phyloP scores from a whole-genome alignment of 2,329 filamentous ascomycete species.

The Dichotomopilus funicola region DNA sequence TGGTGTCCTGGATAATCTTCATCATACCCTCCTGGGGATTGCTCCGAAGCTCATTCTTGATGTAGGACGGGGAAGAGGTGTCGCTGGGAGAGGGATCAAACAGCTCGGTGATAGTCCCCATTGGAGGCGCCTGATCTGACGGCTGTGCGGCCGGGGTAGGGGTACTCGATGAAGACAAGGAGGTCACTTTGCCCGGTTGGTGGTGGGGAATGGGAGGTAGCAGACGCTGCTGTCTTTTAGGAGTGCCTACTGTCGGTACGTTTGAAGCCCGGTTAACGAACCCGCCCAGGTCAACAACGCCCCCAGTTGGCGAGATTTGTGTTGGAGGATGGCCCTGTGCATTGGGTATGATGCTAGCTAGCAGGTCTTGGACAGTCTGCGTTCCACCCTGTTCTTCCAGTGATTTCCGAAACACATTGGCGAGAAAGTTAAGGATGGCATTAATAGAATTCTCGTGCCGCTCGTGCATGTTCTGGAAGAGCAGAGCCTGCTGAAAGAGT shows the following conservation, averaged over 20 bases:
- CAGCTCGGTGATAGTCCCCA: slow-evolving; percentile 55
- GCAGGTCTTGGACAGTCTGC: slow-evolving; percentile 77
- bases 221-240: slow-evolving; percentile 48
- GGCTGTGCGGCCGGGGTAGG: slow-evolving; percentile 27
- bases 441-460: slow-evolving; percentile 99
- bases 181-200: slow-evolving; percentile 25
- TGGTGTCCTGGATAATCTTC: slow-evolving; percentile 59
- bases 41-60: slow-evolving; percentile 51
- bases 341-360: slow-evolving; percentile 65
- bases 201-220: slow-evolving; percentile 47
- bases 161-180: slow-evolving; percentile 26
- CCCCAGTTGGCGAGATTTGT: slow-evolving; percentile 48
- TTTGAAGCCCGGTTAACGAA: slow-evolving; percentile 43
- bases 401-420: slow-evolving; percentile 92
- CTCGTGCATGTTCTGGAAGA: slow-evolving; percentile 86
- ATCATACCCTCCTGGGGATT: slow-evolving; percentile 57
- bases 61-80: slow-evolving; percentile 39
- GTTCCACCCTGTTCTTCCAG: slow-evolving; percentile 73
- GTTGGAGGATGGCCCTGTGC: slow-evolving; percentile 25
- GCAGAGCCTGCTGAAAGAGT: slow-evolving; percentile 77
- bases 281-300: slow-evolving; percentile 56
- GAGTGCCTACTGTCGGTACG: slow-evolving; percentile 34
- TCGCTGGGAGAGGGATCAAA: slow-evolving; percentile 46
- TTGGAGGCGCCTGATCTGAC: slow-evolving; percentile 36
- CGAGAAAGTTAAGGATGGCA: slow-evolving; percentile 93